Base-by-base conservation (phyloP, 2,329 filamentous ascomycete species). In the Trichoderma sp. region DNA sequence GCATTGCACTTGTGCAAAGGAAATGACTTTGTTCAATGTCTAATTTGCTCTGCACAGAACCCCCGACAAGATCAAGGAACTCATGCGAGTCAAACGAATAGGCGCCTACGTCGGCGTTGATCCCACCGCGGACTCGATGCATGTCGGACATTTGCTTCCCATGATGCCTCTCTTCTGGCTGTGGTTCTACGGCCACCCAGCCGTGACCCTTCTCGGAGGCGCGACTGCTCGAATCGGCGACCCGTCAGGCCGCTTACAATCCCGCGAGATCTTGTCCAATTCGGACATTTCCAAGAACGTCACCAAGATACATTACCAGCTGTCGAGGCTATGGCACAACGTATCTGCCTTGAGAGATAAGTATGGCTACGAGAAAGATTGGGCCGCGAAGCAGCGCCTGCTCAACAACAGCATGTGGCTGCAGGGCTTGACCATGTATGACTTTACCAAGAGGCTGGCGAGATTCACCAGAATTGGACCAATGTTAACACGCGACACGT, bases 401-500 rank as follows among this genome's bases (percentile, higher is more conserved):
- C 77, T 89, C 32, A 96, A 97, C 80, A 99, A 99, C 78, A 90
- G 88, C 70, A 83, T 84, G 59, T 99, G 95, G 95, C 88, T 94
- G 81, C 87, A 90, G 71, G 87, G 86, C 45, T 80, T 92, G 52
- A 84, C 88, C 1, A 83, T 97, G 53, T 82, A 92, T 58, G 91
- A 97, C 54, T 86, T 97, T 61, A 82, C 96, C 72, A 86, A 87
- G 75, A 85, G 89, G 67, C 81, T 97, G 34, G 95, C 93, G 3
- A 86, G 84, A 35, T 85, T 89, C 54, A 88, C 93, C 76, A 86
- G 94, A 68, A 81, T 99, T 60, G 93, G 94, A 1, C 86, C 93
- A 3, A 93, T 99, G 92, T 84, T 99, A 68, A 88, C 89, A 63
- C 89, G 93, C 74, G 94, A 98, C 70, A 95, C 92, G 90, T 93